Conservation (phyloP, 1,284 basidiomycete species). For the Cystobasidiaceae sp. region DNA sequence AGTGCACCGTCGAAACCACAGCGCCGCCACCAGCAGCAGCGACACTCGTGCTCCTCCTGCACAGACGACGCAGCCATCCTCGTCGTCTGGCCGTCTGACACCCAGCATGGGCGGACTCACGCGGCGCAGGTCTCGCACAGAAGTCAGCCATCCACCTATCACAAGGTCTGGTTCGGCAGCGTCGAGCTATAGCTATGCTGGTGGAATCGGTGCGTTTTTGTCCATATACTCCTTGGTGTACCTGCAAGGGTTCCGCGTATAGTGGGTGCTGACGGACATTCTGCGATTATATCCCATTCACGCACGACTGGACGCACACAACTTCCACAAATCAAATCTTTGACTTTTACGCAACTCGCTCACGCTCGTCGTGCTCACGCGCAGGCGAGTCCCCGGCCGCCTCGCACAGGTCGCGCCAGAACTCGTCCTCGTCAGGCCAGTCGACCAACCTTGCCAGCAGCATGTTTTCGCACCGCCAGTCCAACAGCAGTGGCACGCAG, state of each 20-base stretch:
- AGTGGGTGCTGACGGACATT: no score
- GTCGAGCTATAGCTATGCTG: slow-evolving; percentile 4
- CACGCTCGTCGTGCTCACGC: no score
- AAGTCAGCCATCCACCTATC: not conserved
- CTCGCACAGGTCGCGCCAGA: not conserved
- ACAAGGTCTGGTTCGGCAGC: not conserved
- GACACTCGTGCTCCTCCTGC: no score
- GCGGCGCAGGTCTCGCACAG: not conserved
- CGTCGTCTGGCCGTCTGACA: no score
- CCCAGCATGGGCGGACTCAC: not conserved
- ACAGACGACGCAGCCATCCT: no score
- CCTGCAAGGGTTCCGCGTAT: not conserved
- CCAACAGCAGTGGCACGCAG: slow-evolving; percentile 7
- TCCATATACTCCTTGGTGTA: not conserved
- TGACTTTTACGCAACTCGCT: no score
- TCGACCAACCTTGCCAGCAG: slow-evolving; percentile 1
- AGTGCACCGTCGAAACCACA: no score
- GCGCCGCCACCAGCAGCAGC: no score
- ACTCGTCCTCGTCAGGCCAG: slow-evolving; percentile 12
- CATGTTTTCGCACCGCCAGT: slow-evolving; percentile 22
- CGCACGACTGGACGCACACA: no score
- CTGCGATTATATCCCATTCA: no score
- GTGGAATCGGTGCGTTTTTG: slow-evolving; percentile 6
- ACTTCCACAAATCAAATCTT: no score
- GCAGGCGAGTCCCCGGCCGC: slow-evolving; percentile 22